phyloP scores from a whole-genome alignment of 306 rosid genomes.

The Glycine latifolia region DNA sequence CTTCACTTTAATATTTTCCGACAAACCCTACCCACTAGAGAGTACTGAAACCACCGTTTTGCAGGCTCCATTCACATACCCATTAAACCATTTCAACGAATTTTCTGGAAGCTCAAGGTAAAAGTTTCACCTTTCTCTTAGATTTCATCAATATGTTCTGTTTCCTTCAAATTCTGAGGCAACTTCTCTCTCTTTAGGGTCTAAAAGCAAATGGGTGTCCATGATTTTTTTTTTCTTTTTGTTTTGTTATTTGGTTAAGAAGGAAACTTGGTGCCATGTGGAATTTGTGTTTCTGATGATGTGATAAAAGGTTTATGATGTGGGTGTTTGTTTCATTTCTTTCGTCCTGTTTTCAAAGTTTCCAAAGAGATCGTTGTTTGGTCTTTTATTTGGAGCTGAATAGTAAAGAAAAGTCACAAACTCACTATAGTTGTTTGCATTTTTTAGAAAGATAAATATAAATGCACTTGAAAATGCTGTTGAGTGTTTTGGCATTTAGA shows the following conservation, averaged over 20 bases:
- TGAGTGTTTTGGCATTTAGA: conserved; percentile 9
- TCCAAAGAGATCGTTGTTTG: background rate
- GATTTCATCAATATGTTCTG: conserved; percentile 13
- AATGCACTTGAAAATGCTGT: conserved; percentile 30
- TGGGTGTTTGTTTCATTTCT: conserved; percentile 13
- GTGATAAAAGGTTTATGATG: background rate
- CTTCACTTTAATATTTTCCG: background rate
- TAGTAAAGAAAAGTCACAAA: background rate
- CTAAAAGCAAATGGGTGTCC: conserved; percentile 2
- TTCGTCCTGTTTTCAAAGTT: background rate
- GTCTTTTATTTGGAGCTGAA: conserved; percentile 4
- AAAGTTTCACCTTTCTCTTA: conserved; percentile 37
- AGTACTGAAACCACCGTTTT: conserved; percentile 20
- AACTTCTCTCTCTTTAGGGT: conserved; percentile 38
- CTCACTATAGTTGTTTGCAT: background rate
- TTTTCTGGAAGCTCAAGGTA: conserved; percentile 36
- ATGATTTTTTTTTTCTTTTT: background rate
- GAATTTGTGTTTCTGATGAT: conserved; percentile 15
- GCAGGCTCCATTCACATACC: conserved; percentile 13
- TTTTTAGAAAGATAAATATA: background rate
- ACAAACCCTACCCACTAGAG: conserved; percentile 15
- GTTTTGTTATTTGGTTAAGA: background rate
- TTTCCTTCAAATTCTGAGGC: conserved; percentile 21
- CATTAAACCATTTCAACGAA: conserved; percentile 18
- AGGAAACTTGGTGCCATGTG: conserved; percentile 1